Base-by-base conservation (phyloP, 2,329 filamentous ascomycete species). In the Penicillium brasilianum region DNA sequence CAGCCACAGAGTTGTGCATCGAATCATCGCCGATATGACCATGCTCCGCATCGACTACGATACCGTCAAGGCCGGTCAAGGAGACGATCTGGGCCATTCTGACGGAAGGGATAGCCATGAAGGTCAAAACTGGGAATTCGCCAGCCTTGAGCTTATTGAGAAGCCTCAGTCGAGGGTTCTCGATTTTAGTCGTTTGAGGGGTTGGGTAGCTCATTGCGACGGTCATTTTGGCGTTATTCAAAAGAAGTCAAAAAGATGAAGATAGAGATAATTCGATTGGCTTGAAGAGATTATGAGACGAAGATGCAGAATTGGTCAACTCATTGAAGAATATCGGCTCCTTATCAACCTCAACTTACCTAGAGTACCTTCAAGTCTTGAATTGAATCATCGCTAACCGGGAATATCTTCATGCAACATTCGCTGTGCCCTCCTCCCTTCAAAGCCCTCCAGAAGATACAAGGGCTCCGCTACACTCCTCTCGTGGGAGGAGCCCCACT, bases 21-120 rank as follows among this genome's bases (percentile, higher is more conserved):
- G 68, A 57, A 50, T 73, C 70, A 36, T 73, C 70, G 20, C 68
- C 60, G 36, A 73, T 72, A 36, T 73, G 67, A 3, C 71, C 71
- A 22, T 73, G 70, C 36, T 73, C 71, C 30, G 65, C 69, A 51
- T 72, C 70, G 18, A 72, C 66, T 4, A 68, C 68, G 1, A 69
- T 63, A 1, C 66, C 66, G 55, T 69, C 67, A 14, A 69, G 34
- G 6, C 67, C 67, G 4, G 64, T 69, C 55, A 63, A 59, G 10
- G 67, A 62, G 14, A 69, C 66, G 1, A 69, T 57, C 32, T 69
- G 67, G 16, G 66, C 66, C 16, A 62, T 58, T 20, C 67, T 66
- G 11, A 68, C 65, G 2, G 67, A 69, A 0, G 66, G 67, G 25
- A 69, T 55, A 0, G 62, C 64, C 32, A 68, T 6, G n/a, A 69